phyloP scores from a whole-genome alignment of 345 rosid species.

The Tarenaya hassleriana region DNA sequence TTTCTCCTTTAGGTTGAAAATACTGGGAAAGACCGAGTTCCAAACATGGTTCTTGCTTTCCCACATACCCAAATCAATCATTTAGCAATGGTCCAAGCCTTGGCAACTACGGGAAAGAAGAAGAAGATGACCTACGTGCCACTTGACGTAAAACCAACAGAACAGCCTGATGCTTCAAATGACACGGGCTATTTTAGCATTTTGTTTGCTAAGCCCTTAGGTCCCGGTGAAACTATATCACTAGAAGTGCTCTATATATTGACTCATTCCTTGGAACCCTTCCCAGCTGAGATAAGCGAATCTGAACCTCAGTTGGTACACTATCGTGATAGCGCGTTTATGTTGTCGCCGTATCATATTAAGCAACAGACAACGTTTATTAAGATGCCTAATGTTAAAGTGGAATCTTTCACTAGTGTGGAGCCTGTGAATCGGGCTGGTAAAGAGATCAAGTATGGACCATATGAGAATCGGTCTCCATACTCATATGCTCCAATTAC shows the following conservation, averaged over 20 bases:
- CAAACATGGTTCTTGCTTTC: conserved; percentile 79
- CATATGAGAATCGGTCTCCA: conserved; percentile 66
- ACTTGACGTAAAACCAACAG: conserved; percentile 56
- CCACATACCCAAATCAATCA: conserved; percentile 64
- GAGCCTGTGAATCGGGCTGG: conserved; percentile 79
- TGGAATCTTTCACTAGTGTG: conserved; percentile 81
- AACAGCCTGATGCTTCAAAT: conserved; percentile 66
- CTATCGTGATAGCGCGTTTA: conserved; percentile 66
- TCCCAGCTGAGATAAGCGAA: conserved; percentile 86
- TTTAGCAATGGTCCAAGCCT: conserved; percentile 70
- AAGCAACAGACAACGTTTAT: conserved; percentile 74
- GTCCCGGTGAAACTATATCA: conserved; percentile 52
- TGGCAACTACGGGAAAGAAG: conserved; percentile 61
- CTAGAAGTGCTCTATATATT: conserved; percentile 77
- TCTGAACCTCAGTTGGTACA: conserved; percentile 90
- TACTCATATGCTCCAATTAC: conserved; percentile 69
- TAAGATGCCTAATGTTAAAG: conserved; percentile 72
- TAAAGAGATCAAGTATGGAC: conserved; percentile 83
- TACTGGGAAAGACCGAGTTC: conserved; percentile 50
- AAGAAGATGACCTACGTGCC: conserved; percentile 61
- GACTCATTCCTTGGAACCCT: conserved; percentile 86
- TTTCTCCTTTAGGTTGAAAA: conserved; percentile 61
- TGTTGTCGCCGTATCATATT: conserved; percentile 70
- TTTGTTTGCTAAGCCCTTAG: conserved; percentile 52
- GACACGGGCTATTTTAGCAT: conserved; percentile 54